Base-by-base conservation (phyloP, 148 eudicot genomes). In the Vaccinium darrowii region DNA sequence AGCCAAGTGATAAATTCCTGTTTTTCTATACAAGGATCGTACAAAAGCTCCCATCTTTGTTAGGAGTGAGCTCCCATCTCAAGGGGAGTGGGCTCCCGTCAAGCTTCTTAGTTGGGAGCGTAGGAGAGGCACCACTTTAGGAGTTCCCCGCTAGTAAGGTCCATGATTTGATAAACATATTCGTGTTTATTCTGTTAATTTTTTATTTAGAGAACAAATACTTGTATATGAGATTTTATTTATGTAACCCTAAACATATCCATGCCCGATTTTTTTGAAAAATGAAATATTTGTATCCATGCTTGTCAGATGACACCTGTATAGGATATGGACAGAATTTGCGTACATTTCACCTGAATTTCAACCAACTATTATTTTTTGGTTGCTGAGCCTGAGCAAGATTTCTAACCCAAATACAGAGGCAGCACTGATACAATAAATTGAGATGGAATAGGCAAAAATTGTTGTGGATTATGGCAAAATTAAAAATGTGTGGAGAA, bases 341-440 rank as follows among this genome's bases (percentile, higher is more conserved):
- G 23, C n/a, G 2, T 21, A 21, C 21, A 39, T 75, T 16, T 18
- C 52, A 75, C 25, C 15, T 76, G n/a, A 76, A 76, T 76, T 76
- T 19, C 69, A 69, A 69, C 72, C 72, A 23, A 65, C 11, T 71
- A 25, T 71, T 71, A 13, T 1, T 6, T 36, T 73, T 5, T 16
- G 30, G 56, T 76, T 21, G 56, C 14, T 21, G 56, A 50, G 4
- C 30, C 13, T 21, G 56, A 50, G 8, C 30, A 58, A 80, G 30
- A 80, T 39, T 60, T 80, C 53, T 60, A 80, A 80, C 72, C 18
- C 69, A 12, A 54, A 21, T 80, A 9, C 7, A 80, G 23, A 80
- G n/a, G 33, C 50, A 36, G 25, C 33, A 25, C 30, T 65, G 50
- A 56, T 23, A 14, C 56, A 81, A 60, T 30, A 10, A 47, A 49